phyloP scores from a whole-genome alignment of 129 eudicot species.

The Kitagawia praeruptora region DNA sequence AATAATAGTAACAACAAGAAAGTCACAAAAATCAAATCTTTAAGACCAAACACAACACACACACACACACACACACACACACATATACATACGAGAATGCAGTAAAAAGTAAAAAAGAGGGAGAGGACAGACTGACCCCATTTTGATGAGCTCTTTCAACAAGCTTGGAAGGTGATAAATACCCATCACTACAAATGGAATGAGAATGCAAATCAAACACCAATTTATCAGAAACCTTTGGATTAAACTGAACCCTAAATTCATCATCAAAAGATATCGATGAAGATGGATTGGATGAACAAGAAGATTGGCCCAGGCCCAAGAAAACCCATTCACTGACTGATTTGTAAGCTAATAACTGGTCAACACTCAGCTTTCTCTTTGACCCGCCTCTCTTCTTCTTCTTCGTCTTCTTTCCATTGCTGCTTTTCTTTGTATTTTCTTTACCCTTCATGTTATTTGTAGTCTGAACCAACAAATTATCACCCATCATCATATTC shows the following conservation, averaged over 20 bases:
- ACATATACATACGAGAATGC: neutral
- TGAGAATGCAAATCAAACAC: conserved; percentile 88
- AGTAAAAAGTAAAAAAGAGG: neutral
- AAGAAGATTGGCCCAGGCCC: conserved; percentile 41
- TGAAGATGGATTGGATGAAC: conserved; percentile 1
- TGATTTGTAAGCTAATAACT: conserved; percentile 55
- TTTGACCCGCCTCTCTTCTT: conserved; percentile 80
- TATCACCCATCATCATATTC: conserved; percentile 16
- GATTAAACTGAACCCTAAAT: conserved; percentile 38
- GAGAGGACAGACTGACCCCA: conserved; percentile 49
- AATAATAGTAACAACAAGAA: neutral
- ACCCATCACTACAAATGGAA: conserved; percentile 89
- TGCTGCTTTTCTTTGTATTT: conserved; percentile 24
- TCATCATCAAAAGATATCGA: conserved; percentile 36
- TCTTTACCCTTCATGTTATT: conserved; percentile 7
- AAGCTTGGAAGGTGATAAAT: conserved; percentile 77
- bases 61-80: neutral
- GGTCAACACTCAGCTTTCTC: conserved; percentile 65
- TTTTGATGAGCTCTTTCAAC: conserved; percentile 87
- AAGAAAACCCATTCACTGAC: conserved; percentile 83
- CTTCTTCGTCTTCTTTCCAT: conserved; percentile 41
- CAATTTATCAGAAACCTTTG: conserved; percentile 54
- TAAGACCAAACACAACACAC: neutral
- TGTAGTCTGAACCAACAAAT: neutral
- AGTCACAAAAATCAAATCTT: neutral